Evolutionary conservation across 2,329 filamentous ascomycete genomes (phyloP).

Genomic region (Aspergillus ustus): DNA sequence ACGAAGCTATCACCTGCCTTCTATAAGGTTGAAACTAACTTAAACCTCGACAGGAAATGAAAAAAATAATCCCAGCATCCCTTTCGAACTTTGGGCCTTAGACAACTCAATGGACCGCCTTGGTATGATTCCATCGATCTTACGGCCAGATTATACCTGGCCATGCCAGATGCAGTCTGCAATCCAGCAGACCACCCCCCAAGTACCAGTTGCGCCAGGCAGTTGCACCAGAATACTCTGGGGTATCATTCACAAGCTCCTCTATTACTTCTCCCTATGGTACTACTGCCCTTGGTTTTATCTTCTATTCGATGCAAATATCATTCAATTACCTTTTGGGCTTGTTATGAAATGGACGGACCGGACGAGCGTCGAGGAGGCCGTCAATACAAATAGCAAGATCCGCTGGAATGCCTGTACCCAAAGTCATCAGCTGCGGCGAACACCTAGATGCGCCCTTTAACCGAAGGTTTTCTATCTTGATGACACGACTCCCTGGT

Average conservation of each 20-base stretch:
- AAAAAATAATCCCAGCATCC: too few species aligned
- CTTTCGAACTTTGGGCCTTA: neutral
- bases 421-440: constrained; percentile 39
- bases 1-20: too few species aligned
- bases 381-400: constrained; percentile 40
- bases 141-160: constrained; percentile 35
- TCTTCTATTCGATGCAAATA: constrained; percentile 31
- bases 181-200: constrained; percentile 29
- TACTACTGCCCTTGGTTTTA: constrained; percentile 39
- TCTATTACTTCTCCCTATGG: constrained; percentile 35
- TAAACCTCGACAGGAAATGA: too few species aligned
- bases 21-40: too few species aligned
- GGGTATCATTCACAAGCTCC: constrained; percentile 34
- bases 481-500: constrained; percentile 49
- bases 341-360: constrained; percentile 47
- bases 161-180: constrained; percentile 24
- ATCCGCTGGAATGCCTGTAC: constrained; percentile 41
- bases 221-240: constrained; percentile 28
- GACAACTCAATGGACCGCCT: neutral
- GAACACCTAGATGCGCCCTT: constrained; percentile 32
- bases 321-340: constrained; percentile 44
- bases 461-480: constrained; percentile 38
- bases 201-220: constrained; percentile 26
- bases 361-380: constrained; percentile 43
- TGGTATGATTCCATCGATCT: constrained; percentile 24